Conservation (phyloP, 208 protist species). For the Jaenimonas drosophilae region DNA sequence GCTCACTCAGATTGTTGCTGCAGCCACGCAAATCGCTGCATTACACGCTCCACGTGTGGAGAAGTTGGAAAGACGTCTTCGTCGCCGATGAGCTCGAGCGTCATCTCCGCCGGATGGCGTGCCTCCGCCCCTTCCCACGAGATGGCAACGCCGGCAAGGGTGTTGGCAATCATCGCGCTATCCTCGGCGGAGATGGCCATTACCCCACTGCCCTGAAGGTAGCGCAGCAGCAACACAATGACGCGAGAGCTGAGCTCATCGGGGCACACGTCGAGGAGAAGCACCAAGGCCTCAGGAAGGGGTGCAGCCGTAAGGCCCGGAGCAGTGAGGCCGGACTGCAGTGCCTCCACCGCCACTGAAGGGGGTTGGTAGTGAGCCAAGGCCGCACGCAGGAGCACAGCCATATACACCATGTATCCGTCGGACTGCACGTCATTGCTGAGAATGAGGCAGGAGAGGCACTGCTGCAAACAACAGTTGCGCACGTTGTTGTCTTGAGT, state of each 20-base stretch:
- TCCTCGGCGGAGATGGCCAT: no score
- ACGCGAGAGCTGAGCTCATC: conserved; percentile 3
- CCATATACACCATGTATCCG: no score
- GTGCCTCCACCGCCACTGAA: no score
- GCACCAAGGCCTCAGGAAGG: conserved; percentile 11
- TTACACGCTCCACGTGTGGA: conserved; percentile 32
- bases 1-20: not conserved
- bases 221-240: not conserved
- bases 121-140: no score
- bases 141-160: no score
- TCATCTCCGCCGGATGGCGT: conserved; percentile 30
- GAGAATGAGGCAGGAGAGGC: conserved; percentile 4
- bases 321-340: no score
- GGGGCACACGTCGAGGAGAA: conserved; percentile 14
- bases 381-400: no score
- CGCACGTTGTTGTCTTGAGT: no score
- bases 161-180: no score
- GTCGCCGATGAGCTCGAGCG: conserved; percentile 60
- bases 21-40: conserved; percentile 17
- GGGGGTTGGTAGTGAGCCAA: no score
- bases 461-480: no score
- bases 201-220: not conserved
- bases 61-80: conserved; percentile 12
- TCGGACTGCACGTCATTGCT: conserved; percentile 33
- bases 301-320: conserved; percentile 1